phyloP scores from a whole-genome alignment of 2,329 filamentous ascomycete species.

The Calonectria multiphialidica region DNA sequence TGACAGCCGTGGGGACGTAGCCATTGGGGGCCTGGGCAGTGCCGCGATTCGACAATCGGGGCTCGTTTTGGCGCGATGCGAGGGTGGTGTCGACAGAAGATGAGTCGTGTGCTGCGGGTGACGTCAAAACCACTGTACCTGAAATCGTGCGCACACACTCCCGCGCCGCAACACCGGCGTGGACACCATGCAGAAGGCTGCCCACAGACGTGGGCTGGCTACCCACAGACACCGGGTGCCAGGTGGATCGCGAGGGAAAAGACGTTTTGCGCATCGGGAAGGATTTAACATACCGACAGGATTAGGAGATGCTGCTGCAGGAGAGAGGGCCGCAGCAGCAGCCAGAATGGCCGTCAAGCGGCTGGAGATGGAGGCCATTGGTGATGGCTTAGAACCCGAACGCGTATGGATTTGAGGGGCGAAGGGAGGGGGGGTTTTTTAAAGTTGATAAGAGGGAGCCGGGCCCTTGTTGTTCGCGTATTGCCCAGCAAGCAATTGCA shows the following conservation, averaged over 20 bases:
- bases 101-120: slow-evolving; percentile 28
- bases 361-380: slow-evolving; percentile 39
- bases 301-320: slow-evolving; percentile 33
- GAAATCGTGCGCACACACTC: slow-evolving; percentile 11
- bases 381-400: background rate
- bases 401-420: background rate
- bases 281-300: slow-evolving; percentile 29
- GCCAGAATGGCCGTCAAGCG: slow-evolving; percentile 42
- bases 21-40: slow-evolving; percentile 56
- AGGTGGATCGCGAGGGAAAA: background rate
- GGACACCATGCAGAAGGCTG: background rate
- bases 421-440: background rate
- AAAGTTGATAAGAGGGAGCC: slow-evolving; percentile 10
- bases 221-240: background rate
- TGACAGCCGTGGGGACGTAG: slow-evolving; percentile 77
- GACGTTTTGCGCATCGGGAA: background rate
- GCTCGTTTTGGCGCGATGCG: slow-evolving; percentile 17
- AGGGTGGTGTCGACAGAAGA: slow-evolving; percentile 30
- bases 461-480: background rate
- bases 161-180: background rate
- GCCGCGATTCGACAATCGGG: slow-evolving; percentile 40
- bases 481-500: background rate
- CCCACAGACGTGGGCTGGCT: background rate
- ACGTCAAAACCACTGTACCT: slow-evolving; percentile 26
- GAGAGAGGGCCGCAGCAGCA: slow-evolving; percentile 36